These are phyloP conservation scores for Aspergillus hiratsukae DNA, from an alignment of 2,329 filamentous ascomycete species.

Conservation along the genomic window DNA sequence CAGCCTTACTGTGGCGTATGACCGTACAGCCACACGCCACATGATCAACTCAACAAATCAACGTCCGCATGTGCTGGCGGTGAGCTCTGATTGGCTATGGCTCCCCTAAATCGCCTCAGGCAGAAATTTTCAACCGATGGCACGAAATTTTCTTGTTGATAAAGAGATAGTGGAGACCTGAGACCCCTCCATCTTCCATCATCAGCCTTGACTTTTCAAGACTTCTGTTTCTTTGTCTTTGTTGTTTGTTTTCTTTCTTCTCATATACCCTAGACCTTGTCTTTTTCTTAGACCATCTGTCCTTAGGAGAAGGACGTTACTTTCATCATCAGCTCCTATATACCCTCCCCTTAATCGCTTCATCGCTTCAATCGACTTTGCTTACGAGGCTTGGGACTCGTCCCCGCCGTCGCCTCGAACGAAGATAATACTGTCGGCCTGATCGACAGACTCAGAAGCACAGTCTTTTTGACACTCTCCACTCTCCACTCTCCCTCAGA, in stretches of 20 bases:
- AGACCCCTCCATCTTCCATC: background rate
- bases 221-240: conserved; percentile 3
- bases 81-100: conserved; percentile 1
- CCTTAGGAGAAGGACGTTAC: conserved; percentile 1
- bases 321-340: background rate
- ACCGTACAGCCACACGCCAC: background rate
- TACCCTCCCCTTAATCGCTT: background rate
- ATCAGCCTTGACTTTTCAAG: background rate
- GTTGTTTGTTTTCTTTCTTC: conserved; percentile 5
- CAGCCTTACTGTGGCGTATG: background rate
- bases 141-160: background rate
- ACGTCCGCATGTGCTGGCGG: conserved; percentile 5
- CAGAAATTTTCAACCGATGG: conserved; percentile 9
- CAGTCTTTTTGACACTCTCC: background rate
- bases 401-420: background rate
- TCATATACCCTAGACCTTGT: conserved; percentile 1
- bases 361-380: background rate
- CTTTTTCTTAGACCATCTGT: conserved; percentile 1
- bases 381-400: background rate
- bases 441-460: background rate
- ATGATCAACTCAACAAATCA: background rate
- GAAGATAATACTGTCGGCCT: background rate
- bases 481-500: conserved; percentile 7
- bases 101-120: conserved; percentile 12
- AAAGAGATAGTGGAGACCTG: background rate